Evolutionary conservation across 2,329 filamentous ascomycete genomes (phyloP), one percentile per base, ranked within the genome.

Genomic region (Calonectria hawksworthii): DNA sequence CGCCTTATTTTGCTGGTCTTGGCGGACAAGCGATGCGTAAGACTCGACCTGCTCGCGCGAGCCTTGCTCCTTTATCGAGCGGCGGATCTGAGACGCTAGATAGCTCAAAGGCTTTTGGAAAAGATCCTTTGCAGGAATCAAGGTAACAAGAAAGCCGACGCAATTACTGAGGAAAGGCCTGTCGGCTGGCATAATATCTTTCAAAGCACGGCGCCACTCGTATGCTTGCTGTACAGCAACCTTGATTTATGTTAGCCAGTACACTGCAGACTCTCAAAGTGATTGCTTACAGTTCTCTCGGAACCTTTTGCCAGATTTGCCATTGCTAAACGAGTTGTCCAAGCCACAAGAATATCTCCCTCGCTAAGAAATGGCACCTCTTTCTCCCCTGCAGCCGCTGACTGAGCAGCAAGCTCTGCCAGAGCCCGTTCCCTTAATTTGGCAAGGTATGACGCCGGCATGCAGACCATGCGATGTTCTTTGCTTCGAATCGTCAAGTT

Each of bases 381-480:
- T 38, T 38, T 59, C 32, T 59, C 30, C 32, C 32, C 32, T 9
- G 4, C 16, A n/a, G 14, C 59, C 11, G 14, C 14, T 28, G 23
- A 28, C 2, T 47, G 4, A 23, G 59, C 34, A 5, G 23, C 16
- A 28, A 64, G 26, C 2, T 64, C 59, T 23, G 26, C 26, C 6
- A 64, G 18, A 21, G 59, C 36, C 2, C 10, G 36, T 30, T 64
- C 38, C 18, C 38, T 41, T 8, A 64, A 32, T 16, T 44, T 64
- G n/a, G 34, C 18, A 6, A 64, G 34, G 18, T 41, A 64, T 30
- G 36, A 23, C 30, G 65, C 70, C 1, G 73, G 70, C 21, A 75
- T 73, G 8, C 65, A 73, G 23, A 75, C 38, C 65, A 73, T 75
- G 4, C 73, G 28, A 16, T 70, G 65, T 21, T 75, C 65, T 41